Evolutionary conservation across 2,329 filamentous ascomycete genomes (phyloP).

Genomic region (Fusarium buharicum): DNA sequence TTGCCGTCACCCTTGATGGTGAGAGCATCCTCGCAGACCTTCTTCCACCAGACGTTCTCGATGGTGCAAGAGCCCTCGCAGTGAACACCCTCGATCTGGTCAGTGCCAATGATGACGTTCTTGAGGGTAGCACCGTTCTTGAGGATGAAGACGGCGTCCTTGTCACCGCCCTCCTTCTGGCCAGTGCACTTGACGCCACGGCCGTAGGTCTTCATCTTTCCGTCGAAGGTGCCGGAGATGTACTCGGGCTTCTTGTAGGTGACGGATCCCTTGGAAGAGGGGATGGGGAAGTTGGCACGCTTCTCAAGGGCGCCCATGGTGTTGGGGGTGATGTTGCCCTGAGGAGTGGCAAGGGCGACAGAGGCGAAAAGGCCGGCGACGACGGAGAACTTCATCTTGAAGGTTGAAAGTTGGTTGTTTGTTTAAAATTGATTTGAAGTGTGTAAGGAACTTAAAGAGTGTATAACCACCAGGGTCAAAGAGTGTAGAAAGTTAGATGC

Average conservation of each 20-base stretch:
- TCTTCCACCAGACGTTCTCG: constrained; percentile 42
- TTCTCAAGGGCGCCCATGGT: constrained; percentile 42
- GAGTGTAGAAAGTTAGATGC: constrained; percentile 30
- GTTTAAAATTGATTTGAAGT: constrained; percentile 6
- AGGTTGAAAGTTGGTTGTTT: constrained; percentile 2
- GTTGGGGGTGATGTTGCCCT: constrained; percentile 42
- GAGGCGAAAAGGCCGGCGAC: constrained; percentile 40
- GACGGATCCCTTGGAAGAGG: constrained; percentile 42
- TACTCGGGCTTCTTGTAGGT: constrained; percentile 36
- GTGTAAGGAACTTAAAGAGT: constrained; percentile 28
- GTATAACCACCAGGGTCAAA: constrained; percentile 42
- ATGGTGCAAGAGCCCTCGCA: constrained; percentile 40
- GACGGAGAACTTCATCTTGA: constrained; percentile 44
- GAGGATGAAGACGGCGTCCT: constrained; percentile 38
- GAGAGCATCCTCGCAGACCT: constrained; percentile 42
- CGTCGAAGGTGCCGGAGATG: constrained; percentile 34
- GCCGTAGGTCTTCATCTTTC: constrained; percentile 41
- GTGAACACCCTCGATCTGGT: constrained; percentile 41
- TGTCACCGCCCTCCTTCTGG: constrained; percentile 29
- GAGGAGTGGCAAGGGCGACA: constrained; percentile 34
- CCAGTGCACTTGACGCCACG: constrained; percentile 40
- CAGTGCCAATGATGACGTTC: constrained; percentile 39
- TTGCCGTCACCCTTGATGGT: constrained; percentile 38
- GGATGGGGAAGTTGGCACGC: constrained; percentile 41
- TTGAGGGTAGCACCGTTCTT: constrained; percentile 41